A percentile compares a stretch with the other conserved stretches of the same genome.
Evolutionary conservation across 768 basidiomycete species (phyloP).

Genomic region (Mycena vulgaris): DNA sequence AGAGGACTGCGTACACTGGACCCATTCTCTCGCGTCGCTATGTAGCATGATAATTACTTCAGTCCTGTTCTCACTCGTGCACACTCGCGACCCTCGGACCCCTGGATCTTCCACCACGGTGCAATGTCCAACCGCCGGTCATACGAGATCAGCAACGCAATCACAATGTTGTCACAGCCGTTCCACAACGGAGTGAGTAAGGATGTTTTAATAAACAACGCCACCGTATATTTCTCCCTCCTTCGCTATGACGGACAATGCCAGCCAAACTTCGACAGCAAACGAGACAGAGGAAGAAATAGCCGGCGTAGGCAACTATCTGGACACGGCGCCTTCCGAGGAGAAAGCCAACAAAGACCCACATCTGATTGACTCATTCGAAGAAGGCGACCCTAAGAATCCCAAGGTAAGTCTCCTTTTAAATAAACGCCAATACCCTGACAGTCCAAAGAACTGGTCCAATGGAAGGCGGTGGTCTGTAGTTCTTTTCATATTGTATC

Average conservation of each 20-base stretch:
- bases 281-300: conserved; percentile 6
- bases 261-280: conserved; percentile 1
- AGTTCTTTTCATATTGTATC: too few relatives aligned
- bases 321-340: conserved; percentile 11
- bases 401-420: conserved; percentile 58
- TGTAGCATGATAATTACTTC: too few relatives aligned
- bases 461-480: conserved; percentile 55
- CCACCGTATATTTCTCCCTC: neutral
- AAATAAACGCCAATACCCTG: conserved; percentile 2
- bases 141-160: too few relatives aligned
- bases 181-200: neutral
- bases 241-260: conserved; percentile 1
- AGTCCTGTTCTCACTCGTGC: too few relatives aligned
- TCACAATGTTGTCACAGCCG: neutral
- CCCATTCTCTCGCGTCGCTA: too few relatives aligned
- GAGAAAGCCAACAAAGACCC: conserved; percentile 41
- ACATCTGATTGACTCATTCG: conserved; percentile 52
- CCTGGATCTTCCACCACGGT: too few relatives aligned
- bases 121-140: too few relatives aligned
- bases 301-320: neutral
- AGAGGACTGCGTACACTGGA: too few relatives aligned
- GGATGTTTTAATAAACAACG: neutral
- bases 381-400: conserved; percentile 58
- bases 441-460: conserved; percentile 65
- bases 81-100: too few relatives aligned